Conservation (phyloP, 2,329 filamentous ascomycete genomes). For the Fusarium sp. region DNA sequence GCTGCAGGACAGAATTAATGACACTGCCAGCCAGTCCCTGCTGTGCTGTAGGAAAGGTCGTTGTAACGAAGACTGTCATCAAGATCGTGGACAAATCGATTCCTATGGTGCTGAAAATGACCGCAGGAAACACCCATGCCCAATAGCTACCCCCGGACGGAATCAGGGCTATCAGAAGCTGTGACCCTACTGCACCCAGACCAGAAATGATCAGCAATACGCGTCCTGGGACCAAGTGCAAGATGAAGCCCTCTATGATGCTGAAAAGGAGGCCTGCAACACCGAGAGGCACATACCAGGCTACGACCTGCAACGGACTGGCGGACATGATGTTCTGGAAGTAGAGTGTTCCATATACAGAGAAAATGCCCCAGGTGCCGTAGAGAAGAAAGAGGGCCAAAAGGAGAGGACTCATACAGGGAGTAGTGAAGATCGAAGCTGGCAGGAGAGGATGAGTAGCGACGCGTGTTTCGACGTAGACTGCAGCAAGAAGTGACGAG, state of each 20-base stretch:
- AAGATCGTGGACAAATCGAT: background rate
- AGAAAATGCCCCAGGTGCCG: background rate
- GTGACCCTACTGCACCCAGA: background rate
- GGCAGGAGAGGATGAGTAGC: background rate
- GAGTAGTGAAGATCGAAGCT: background rate
- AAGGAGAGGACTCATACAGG: background rate
- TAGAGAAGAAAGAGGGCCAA: background rate
- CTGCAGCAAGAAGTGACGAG: background rate
- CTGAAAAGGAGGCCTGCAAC: background rate
- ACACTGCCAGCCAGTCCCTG: background rate
- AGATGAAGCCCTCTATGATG: background rate
- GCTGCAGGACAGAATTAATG: background rate
- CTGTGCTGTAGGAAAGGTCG: background rate
- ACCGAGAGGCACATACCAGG: background rate
- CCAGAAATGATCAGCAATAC: background rate
- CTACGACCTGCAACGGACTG: background rate
- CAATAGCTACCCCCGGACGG: background rate
- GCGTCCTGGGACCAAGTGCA: background rate
- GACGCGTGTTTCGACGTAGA: background rate
- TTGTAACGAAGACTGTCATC: background rate
- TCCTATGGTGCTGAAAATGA: background rate
- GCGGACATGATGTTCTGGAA: background rate
- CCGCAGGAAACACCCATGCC: background rate
- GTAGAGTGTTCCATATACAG: background rate
- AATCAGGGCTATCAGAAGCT: background rate